Evolutionary conservation across 345 rosid genomes (phyloP), one percentile per base, ranked within the genome.

Genomic region (Hibiscus tridactylites): DNA sequence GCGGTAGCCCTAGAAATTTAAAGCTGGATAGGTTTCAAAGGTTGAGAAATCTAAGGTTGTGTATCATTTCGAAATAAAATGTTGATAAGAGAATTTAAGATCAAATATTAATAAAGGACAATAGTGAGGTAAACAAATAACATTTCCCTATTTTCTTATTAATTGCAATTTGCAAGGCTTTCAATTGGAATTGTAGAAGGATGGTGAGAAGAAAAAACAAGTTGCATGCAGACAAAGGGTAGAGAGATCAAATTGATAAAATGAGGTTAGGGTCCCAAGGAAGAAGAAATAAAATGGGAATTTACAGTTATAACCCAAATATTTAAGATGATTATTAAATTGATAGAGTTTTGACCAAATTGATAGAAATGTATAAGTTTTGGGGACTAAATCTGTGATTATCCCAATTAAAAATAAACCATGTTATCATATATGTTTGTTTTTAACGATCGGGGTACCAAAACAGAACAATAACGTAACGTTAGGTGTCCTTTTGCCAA

Each of bases 1-100:
- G 21, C 0, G 68, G 66, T 65, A 66, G 52, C 39, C 39, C 39
- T 0, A 71, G 69, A 35, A 78, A 69, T 52, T n/a, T 50, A 68
- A 78, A 5, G 39, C 4, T 35, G 39, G 39, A 35, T 35, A 35
- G 39, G 39, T 35, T 35, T 35, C 39, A 35, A 35, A 35, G 39
- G 39, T 35, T 35, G 39, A 35, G 39, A 35, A 35, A 35, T 35
- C 39, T 35, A 35, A 8, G 79, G 77, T 21, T 68, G 11, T 49
- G 7, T 5, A 35, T 5, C 39, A 50, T n/a, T 66, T 61, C 28
- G 12, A 5, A 19, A 19, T 13, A 19, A 2, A 2, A 47, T 13
- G 61, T 9, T 19, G 60, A 62, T 61, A 17, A 54, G 44, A 57
- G 3, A 13, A 39, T 21, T 31, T 9, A 74, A 39, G 65, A 7